Evolutionary conservation across 1,139 yeast species (phyloP).

Genomic region (Magnusiomyces fungicola): DNA sequence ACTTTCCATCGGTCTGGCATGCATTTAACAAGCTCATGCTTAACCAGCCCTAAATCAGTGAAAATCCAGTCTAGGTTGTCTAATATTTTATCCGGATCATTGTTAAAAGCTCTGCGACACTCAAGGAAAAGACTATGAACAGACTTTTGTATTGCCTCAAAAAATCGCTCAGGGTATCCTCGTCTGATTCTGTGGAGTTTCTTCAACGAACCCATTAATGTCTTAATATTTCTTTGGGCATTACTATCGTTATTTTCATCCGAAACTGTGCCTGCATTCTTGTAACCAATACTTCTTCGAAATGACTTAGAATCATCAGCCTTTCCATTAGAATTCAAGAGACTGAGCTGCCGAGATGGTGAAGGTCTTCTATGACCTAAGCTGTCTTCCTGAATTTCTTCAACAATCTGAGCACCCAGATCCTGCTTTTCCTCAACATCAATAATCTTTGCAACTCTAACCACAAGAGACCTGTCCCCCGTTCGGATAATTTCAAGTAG

Average conservation of each 20-base stretch:
- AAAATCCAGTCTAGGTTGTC: constrained; percentile 79
- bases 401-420: constrained; percentile 47
- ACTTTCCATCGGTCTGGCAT: constrained; percentile 76
- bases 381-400: constrained; percentile 34
- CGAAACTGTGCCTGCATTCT: neutral
- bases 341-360: neutral
- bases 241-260: neutral
- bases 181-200: constrained; percentile 38
- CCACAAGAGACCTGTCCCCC: constrained; percentile 60
- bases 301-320: neutral
- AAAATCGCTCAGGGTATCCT: constrained; percentile 59
- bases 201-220: constrained; percentile 17
- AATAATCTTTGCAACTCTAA: constrained; percentile 65
- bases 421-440: constrained; percentile 80
- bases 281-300: constrained; percentile 2
- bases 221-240: constrained; percentile 1
- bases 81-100: constrained; percentile 51
- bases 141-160: constrained; percentile 51
- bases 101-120: constrained; percentile 50
- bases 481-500: constrained; percentile 64
- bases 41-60: constrained; percentile 64
- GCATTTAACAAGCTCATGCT: constrained; percentile 47
- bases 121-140: constrained; percentile 60
- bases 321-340: neutral
- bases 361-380: neutral